A percentile compares a stretch with the other conserved stretches of the same genome.
Evolutionary conservation across 2,329 filamentous ascomycete genomes (phyloP).

Genomic region (Stromatinia cepivora): DNA sequence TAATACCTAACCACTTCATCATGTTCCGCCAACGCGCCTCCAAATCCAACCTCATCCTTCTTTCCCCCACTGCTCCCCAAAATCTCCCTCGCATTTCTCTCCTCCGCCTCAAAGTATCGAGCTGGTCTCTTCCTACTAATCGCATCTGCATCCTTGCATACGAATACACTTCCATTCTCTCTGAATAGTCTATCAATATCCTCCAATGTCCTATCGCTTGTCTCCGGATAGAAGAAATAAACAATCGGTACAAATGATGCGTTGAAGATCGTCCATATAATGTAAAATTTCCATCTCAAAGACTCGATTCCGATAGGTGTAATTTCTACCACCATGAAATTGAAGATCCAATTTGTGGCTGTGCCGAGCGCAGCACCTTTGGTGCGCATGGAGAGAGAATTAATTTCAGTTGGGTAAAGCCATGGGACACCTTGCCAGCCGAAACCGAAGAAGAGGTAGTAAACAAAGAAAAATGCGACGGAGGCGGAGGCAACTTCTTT

Average conservation of each 20-base stretch:
- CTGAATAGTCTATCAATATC: constrained; percentile 21
- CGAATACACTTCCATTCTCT: constrained; percentile 15
- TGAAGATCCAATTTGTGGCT: constrained; percentile 52
- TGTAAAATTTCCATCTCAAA: constrained; percentile 62
- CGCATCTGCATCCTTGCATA: constrained; percentile 12
- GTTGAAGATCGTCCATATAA: constrained; percentile 51
- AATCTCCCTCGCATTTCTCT: background rate
- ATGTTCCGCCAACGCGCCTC: constrained; percentile 14
- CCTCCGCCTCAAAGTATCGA: constrained; percentile 17
- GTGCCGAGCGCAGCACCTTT: constrained; percentile 57
- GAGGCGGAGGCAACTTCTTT: constrained; percentile 30
- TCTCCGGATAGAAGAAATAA: constrained; percentile 55
- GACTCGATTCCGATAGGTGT: constrained; percentile 46
- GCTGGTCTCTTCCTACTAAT: constrained; percentile 13
- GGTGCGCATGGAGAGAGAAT: constrained; percentile 52
- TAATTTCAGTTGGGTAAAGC: constrained; percentile 60
- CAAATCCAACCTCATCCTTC: background rate
- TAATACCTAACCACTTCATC: constrained; percentile 11
- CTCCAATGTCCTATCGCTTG: constrained; percentile 32
- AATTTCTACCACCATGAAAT: constrained; percentile 44
- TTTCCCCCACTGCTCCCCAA: background rate
- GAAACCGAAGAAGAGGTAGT: constrained; percentile 54
- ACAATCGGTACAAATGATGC: constrained; percentile 43
- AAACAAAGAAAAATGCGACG: constrained; percentile 47
- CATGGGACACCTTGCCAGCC: constrained; percentile 47